Evolutionary conservation across 1,139 yeast species (phyloP), one percentile per base, ranked within the genome.

Genomic region (Lodderomyces theae): DNA sequence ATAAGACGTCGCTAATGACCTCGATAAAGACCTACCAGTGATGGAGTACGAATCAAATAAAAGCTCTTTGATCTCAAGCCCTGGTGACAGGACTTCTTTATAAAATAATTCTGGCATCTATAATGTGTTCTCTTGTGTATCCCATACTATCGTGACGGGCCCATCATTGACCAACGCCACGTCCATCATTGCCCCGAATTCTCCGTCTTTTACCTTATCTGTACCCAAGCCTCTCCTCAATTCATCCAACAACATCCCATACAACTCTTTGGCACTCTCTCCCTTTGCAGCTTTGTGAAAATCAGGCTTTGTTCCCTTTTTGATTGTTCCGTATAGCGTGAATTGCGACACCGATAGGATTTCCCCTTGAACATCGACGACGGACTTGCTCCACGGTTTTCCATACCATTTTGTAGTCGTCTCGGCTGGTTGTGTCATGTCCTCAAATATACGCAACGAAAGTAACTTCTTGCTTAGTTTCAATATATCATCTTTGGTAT

Each of bases 131-230:
- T 71, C 77, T 41, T 60, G 69, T 1, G 92, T 82, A 52, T 84
- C 90, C 72, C 81, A 79, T 22, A 80, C 74, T 22, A 85, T 78
- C 0, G 94, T 84, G 6, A 82, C 87, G 0, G 92, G 94, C 4
- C 94, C 94, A 50, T 90, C 97, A 54, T 92, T 92, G 13, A 82
- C 80, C 42, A 90, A 62, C 2, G 76, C 74, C 12, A 92, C 96
- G 48, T 87, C 95, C 98, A 92, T 92, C 96, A 90, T 86, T 7
- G 94, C 97, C 0, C 97, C 98, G 60, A 92, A 92, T 42, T 79
- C 73, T 1, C 98, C 98, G 53, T 88, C 96, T 48, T 82, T 74
- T 5, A 89, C 95, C 37, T 76, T 72, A 0, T 72, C 77, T 1
- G 65, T 67, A 0, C 90, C 94, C 29, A 85, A 52, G n/a, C 65